These are phyloP conservation scores for Arthrobotrys iridis DNA, from an alignment of 2,329 filamentous ascomycete species.

Conservation along the genomic window DNA sequence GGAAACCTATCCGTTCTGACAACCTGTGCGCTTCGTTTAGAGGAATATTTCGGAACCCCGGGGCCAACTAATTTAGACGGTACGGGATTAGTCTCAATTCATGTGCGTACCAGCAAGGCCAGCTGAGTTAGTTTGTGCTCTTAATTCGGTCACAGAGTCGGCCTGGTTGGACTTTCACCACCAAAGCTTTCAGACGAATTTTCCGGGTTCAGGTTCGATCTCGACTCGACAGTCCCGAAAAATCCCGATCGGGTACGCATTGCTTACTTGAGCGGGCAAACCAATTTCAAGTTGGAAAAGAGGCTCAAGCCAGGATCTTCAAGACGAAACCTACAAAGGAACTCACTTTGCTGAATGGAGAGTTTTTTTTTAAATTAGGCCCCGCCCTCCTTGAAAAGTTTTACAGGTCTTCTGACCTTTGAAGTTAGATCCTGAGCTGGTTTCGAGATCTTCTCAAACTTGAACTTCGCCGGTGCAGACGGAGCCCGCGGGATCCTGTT, in stretches of 20 bases:
- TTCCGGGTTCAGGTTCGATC: neutral
- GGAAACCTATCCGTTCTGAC: constrained; percentile 4
- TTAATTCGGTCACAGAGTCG: neutral
- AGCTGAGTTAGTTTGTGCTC: neutral
- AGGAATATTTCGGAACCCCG: constrained; percentile 34
- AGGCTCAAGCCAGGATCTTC: constrained; percentile 9
- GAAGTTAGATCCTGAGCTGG: constrained; percentile 15
- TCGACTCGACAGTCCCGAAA: constrained; percentile 16
- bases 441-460: constrained; percentile 21
- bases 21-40: neutral
- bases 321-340: constrained; percentile 6
- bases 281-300: neutral
- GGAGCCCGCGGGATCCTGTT: constrained; percentile 8
- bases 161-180: constrained; percentile 7
- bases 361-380: neutral
- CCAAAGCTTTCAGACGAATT: neutral
- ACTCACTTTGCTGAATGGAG: constrained; percentile 15
- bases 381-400: neutral
- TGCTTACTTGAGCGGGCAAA: constrained; percentile 12
- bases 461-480: neutral
- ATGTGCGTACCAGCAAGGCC: constrained; percentile 6
- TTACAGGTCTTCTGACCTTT: constrained; percentile 10
- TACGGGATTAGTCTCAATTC: neutral
- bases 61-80: neutral
- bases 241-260: constrained; percentile 22